These are phyloP conservation scores for Apiotrichum brassicae DNA, from an alignment of 1,284 basidiomycete species.

Conservation along the genomic window DNA sequence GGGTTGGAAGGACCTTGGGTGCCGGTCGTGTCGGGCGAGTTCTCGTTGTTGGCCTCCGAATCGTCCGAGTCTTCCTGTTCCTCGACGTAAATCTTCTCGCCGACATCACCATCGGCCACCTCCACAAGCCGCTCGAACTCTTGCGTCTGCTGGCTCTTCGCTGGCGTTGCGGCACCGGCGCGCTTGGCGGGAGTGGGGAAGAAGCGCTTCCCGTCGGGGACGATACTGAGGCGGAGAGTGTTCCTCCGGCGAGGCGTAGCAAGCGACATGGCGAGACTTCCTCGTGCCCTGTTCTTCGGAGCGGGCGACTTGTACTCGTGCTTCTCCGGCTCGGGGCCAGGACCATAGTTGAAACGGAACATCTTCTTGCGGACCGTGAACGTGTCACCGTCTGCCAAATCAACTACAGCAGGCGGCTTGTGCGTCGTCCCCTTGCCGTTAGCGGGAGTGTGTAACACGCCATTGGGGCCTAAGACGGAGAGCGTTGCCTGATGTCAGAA, in stretches of 20 bases:
- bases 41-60: slow-evolving; percentile 20
- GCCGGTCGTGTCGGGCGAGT: neutral
- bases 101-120: slow-evolving; percentile 33
- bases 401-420: slow-evolving; percentile 21
- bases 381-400: slow-evolving; percentile 31
- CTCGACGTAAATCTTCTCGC: slow-evolving; percentile 40
- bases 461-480: slow-evolving; percentile 34
- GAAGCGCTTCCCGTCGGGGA: slow-evolving; percentile 36
- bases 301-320: slow-evolving; percentile 6
- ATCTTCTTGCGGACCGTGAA: slow-evolving; percentile 40
- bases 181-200: slow-evolving; percentile 33
- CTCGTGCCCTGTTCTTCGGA: neutral
- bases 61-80: slow-evolving; percentile 17
- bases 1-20: neutral
- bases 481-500: slow-evolving; percentile 30
- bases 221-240: slow-evolving; percentile 35
- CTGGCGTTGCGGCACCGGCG: neutral
- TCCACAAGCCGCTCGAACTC: slow-evolving; percentile 22
- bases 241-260: neutral
- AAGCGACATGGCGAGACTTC: too few species aligned
- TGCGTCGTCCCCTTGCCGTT: slow-evolving; percentile 5
- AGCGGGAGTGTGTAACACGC: slow-evolving; percentile 22
- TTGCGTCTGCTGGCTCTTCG: slow-evolving; percentile 8
- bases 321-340: neutral
- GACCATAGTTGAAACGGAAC: slow-evolving; percentile 41